Evolutionary conservation across 192 early-diverging fungal genomes (phyloP).

Genomic region (Entomortierella chlamydospora): DNA sequence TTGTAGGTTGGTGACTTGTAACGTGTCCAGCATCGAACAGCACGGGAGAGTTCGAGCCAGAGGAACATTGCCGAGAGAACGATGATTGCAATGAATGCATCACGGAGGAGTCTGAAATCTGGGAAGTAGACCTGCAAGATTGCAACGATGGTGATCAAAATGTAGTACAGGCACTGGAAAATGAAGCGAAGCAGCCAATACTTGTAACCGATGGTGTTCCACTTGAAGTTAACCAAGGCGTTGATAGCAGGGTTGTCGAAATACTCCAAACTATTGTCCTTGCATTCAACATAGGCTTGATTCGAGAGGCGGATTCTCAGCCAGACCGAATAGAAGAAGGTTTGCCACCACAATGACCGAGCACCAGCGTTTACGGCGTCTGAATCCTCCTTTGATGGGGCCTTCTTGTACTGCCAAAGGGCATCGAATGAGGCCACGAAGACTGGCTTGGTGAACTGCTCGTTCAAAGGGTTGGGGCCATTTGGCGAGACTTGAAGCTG

Average conservation of each 20-base stretch:
- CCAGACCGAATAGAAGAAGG: background rate
- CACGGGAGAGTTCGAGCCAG: constrained; percentile 21
- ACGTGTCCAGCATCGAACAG: constrained; percentile 11
- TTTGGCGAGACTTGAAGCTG: constrained; percentile 7
- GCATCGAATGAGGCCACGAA: constrained; percentile 33
- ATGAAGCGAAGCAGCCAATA: constrained; percentile 32
- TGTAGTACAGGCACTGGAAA: constrained; percentile 16
- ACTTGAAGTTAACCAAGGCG: constrained; percentile 33
- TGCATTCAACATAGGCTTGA: background rate
- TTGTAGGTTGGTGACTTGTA: constrained; percentile 15
- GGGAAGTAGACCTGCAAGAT: constrained; percentile 27
- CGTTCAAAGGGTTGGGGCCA: constrained; percentile 4
- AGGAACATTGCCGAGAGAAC: constrained; percentile 14
- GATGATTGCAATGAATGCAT: constrained; percentile 24
- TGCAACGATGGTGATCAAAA: constrained; percentile 9
- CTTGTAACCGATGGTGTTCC: constrained; percentile 36
- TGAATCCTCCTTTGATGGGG: background rate
- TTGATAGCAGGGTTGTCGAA: constrained; percentile 32
- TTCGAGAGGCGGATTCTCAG: background rate
- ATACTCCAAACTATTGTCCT: constrained; percentile 6
- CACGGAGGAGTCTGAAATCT: background rate
- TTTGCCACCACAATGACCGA: constrained; percentile 3
- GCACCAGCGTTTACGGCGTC: background rate
- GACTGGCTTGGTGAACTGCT: constrained; percentile 10
- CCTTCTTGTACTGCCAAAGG: constrained; percentile 24